These are phyloP conservation scores for Suhomyces sp. DNA, from an alignment of 805 yeast genomes.

Conservation along the genomic window DNA sequence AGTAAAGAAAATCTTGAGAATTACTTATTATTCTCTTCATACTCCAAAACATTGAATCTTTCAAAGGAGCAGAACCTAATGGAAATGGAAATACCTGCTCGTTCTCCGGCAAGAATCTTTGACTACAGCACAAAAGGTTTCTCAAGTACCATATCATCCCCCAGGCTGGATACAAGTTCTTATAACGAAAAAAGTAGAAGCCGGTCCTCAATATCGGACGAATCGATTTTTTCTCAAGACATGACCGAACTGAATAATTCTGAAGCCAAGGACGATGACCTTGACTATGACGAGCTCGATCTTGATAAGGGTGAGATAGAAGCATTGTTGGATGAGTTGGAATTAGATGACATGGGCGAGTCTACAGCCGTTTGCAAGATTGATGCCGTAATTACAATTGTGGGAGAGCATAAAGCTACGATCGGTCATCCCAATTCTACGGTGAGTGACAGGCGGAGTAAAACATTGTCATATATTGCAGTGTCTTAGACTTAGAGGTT, in stretches of 20 bases:
- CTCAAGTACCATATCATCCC: not conserved
- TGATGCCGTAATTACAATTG: conserved; percentile 24
- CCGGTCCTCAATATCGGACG: conserved; percentile 13
- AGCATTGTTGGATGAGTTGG: conserved; percentile 19
- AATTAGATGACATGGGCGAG: conserved; percentile 14
- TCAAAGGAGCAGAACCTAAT: not conserved
- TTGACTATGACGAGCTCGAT: conserved; percentile 1
- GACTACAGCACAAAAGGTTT: not conserved
- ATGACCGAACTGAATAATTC: conserved; percentile 4
- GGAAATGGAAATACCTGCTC: conserved; percentile 1
- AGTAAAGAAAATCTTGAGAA: not conserved
- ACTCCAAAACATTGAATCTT: not conserved
- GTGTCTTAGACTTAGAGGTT: not conserved
- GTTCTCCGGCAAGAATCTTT: not conserved
- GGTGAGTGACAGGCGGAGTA: conserved; percentile 4
- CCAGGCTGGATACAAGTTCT: conserved; percentile 20
- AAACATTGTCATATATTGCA: conserved; percentile 10
- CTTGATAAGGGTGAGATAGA: conserved; percentile 14
- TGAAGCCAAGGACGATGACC: conserved; percentile 1
- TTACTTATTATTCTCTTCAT: not conserved
- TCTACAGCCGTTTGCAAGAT: conserved; percentile 18
- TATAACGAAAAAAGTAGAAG: conserved; percentile 14
- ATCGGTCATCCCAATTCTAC: not conserved
- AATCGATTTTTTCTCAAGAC: conserved; percentile 13
- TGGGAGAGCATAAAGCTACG: conserved; percentile 10